Evolutionary conservation across 192 early-diverging fungal genomes (phyloP), one percentile per base, ranked within the genome.

Genomic region (Coemansia umbellata): DNA sequence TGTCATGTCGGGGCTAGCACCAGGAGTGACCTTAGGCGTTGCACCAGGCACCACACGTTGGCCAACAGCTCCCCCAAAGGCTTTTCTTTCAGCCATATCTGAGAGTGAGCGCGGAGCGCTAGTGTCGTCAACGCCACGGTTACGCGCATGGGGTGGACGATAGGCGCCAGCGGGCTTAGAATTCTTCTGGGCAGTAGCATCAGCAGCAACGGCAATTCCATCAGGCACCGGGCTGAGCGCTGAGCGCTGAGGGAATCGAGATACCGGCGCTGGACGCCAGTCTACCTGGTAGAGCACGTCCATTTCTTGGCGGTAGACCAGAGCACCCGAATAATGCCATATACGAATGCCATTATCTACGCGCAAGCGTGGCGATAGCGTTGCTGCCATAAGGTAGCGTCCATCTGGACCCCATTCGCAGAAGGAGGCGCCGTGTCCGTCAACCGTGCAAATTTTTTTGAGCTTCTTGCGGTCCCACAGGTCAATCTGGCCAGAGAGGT

Each of bases 291-390:
- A 93, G 57, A 97, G 79, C 77, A 98, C 97, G 51, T 92, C 84
- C 26, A 87, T 77, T 40, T 86, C 81, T 22, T 86, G 71, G 60
- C 79, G 53, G 59, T 91, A 84, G 36, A 95, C 84, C 44, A 95
- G 68, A 0, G 84, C 81, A 19, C 95, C 95, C 3, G 87, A 84
- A 67, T 95, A 91, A 69, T 99, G 97, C 92, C 93, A 99, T 54
- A 99, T 82, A 40, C 90, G 90, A 67, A 91, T 90, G 10, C 95
- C 94, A 58, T 99, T 99, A 71, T 99, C 97, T 27, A 99, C 97
- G 58, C 94, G 89, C 57, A 99, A 78, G 41, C 95, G 86, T 24
- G 87, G 87, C 51, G 94, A 95, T 31, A 97, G 75, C 5, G 89
- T 99, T 30, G 94, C 85, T 11, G 94, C 92, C 81, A 99, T 78